Percentiles rank a stretch among this genome's conserved stretches.
Evolutionary conservation across 2,329 filamentous ascomycete genomes (phyloP).

Genomic region (Pezicula carpinea): DNA sequence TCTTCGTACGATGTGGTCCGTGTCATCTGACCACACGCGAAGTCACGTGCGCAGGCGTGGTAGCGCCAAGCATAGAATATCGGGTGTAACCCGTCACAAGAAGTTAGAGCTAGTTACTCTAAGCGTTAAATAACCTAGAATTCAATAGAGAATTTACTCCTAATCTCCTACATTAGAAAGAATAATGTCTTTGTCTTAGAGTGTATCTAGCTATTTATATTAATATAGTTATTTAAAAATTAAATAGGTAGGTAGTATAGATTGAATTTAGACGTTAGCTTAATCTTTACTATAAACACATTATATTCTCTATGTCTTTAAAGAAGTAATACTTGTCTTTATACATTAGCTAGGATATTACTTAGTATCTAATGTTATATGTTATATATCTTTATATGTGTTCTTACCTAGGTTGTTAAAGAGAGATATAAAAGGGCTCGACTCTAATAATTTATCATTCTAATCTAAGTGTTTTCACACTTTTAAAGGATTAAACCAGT

Average conservation of each 20-base stretch:
- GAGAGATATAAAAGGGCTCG: conserved; percentile 2
- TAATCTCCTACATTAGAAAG: conserved; percentile 1
- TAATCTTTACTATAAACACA: background rate
- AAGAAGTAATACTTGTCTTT: background rate
- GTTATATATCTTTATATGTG: background rate
- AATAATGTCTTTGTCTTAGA: conserved; percentile 1
- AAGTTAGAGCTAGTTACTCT: background rate
- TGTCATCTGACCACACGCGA: too few relatives aligned
- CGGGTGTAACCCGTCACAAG: too few relatives aligned
- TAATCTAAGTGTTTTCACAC: conserved; percentile 1
- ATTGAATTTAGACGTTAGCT: background rate
- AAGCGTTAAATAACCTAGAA: background rate
- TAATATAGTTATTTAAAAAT: background rate
- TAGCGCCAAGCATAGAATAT: too few relatives aligned
- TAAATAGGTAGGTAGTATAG: background rate
- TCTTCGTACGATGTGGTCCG: too few relatives aligned
- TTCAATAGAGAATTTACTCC: conserved; percentile 1
- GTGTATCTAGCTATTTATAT: conserved; percentile 1
- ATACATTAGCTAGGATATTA: background rate
- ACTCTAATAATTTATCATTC: conserved; percentile 1
- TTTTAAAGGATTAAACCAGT: conserved; percentile 2
- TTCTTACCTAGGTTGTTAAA: conserved; percentile 2
- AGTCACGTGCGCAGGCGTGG: too few relatives aligned
- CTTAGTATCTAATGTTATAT: conserved; percentile 2
- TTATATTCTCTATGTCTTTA: background rate